Evolutionary conservation across 352 stramenopile species (phyloP).

Genomic region (Phytophthora multivora): DNA sequence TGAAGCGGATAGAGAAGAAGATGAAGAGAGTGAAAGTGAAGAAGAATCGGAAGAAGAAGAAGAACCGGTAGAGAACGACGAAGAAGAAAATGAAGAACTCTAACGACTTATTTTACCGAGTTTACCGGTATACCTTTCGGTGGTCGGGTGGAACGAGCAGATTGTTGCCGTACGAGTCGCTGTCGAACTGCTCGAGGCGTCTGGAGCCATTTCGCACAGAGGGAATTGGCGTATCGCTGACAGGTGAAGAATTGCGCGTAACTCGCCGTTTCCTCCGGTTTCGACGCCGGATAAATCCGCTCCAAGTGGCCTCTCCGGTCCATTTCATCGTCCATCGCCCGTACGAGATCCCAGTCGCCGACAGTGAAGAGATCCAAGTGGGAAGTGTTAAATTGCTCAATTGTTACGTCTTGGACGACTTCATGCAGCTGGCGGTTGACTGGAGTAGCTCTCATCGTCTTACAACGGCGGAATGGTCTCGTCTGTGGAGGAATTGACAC

Average conservation of each 20-base stretch:
- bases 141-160: slow-evolving; percentile 3
- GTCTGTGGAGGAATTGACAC: not conserved
- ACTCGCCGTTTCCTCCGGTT: slow-evolving; percentile 21
- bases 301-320: slow-evolving; percentile 74
- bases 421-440: slow-evolving; percentile 66
- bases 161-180: slow-evolving; percentile 23
- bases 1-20: slow-evolving; percentile 23
- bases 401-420: slow-evolving; percentile 49
- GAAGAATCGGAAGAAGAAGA: slow-evolving; percentile 13
- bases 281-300: slow-evolving; percentile 59
- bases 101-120: slow-evolving; percentile 2
- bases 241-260: slow-evolving; percentile 65
- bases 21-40: slow-evolving; percentile 16
- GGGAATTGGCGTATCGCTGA: slow-evolving; percentile 60
- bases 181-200: slow-evolving; percentile 31
- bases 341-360: slow-evolving; percentile 65
- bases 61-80: not conserved
- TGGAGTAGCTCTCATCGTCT: slow-evolving; percentile 22
- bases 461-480: slow-evolving; percentile 20
- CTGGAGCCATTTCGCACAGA: slow-evolving; percentile 69
- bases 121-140: slow-evolving; percentile 4
- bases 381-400: slow-evolving; percentile 43
- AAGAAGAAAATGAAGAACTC: slow-evolving; percentile 10
- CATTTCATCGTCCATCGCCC: slow-evolving; percentile 77
- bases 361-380: slow-evolving; percentile 61